Base-by-base conservation (phyloP, 2,329 filamentous ascomycete species). In the Cladosporium velox region DNA sequence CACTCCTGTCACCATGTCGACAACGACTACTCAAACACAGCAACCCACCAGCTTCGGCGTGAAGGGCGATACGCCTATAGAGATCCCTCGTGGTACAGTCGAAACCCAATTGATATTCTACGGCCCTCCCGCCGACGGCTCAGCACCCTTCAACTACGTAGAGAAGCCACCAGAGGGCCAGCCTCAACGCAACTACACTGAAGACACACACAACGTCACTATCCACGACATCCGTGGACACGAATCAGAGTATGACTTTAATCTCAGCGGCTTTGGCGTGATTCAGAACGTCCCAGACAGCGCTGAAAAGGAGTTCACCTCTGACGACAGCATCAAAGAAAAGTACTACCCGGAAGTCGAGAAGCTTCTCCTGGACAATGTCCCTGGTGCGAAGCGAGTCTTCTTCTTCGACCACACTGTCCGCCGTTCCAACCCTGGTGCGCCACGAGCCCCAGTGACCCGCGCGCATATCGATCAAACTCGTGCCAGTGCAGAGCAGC, bases 381-480 rank as follows among this genome's bases (percentile, higher is more conserved):
- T 96, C 18, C 88, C 89, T 0, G 91, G 90, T 63, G 84, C 86
- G 30, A 83, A 86, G 65, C 83, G 84, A 4, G 82, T 96, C 34
- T 81, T 91, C 71, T 81, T 96, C 75, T 97, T 96, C 79, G 92
- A 96, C 82, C 91, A 97, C 81, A 96, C 92, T 8, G 87, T 96
- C 76, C 90, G 93, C n/a, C 86, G 90, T 51, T 82, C 86, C 12
- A 75, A 78, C 1, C 84, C 87, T 0, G 78, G 81, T 63, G 85
- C 90, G 0, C 77, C 78, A n/a, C 86, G 92, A 58, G 82, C 80
- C 1, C 92, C 93, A 1, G 92, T 96, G 0, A 86, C 83, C 14
- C 79, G 86, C 49, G 91, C 91, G 0, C 93, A 97, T 78, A 90
- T 96, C 68, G 93, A 97, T 77, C 93, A 97, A 79, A 95, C 92